Evolutionary conservation across 257 asterid species (phyloP).

Genomic region (Capsicum rhomboideum): DNA sequence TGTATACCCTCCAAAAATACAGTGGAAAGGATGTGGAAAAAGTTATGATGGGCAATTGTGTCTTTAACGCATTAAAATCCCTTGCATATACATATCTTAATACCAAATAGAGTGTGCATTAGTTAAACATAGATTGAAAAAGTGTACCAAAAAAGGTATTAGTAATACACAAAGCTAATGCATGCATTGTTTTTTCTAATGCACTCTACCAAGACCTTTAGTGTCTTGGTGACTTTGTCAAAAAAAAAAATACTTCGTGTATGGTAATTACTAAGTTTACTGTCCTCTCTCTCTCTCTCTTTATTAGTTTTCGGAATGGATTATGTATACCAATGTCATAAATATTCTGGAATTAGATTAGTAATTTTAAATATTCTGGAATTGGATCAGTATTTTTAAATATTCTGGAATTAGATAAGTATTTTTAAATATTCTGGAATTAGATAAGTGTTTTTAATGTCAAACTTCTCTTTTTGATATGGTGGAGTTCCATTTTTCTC

Average conservation of each 20-base stretch:
- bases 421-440: neutral
- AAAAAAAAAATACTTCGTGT: neutral
- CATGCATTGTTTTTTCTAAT: too few relatives aligned
- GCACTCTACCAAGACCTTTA: too few relatives aligned
- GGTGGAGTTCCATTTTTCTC: slow-evolving; percentile 6
- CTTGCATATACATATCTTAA: too few relatives aligned
- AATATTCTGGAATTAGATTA: neutral
- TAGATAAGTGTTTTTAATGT: neutral
- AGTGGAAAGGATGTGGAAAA: too few relatives aligned
- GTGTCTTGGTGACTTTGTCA: neutral
- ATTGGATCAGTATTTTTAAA: neutral
- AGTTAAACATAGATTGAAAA: too few relatives aligned
- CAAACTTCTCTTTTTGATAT: neutral
- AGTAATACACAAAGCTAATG: too few relatives aligned
- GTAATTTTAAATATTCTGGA: neutral
- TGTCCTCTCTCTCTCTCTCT: neutral
- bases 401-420: neutral
- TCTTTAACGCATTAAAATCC: too few relatives aligned
- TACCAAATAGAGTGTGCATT: too few relatives aligned
- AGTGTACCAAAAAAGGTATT: too few relatives aligned
- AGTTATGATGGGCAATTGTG: too few relatives aligned
- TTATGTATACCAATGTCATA: neutral
- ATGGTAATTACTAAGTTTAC: neutral
- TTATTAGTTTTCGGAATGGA: neutral
- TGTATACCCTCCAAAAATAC: too few relatives aligned